Conservation (phyloP, 2,329 filamentous ascomycete genomes). For the Cercospora beticola region DNA sequence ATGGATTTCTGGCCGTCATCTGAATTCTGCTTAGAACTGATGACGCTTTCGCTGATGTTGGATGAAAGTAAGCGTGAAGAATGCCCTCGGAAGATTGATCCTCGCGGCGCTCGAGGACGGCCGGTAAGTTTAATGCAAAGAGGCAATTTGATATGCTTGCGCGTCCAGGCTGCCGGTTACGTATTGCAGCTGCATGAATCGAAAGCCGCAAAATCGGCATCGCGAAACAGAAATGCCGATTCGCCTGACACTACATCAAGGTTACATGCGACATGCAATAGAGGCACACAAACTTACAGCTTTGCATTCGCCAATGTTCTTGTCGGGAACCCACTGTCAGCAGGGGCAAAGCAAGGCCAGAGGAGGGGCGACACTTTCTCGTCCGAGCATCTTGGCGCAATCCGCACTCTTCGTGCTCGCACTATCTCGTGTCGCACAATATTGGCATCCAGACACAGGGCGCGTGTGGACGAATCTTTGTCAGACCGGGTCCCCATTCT, state of each 20-base stretch:
- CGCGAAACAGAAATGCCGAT: background rate
- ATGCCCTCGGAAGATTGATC: background rate
- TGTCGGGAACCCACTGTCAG: background rate
- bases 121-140: background rate
- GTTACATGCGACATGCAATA: background rate
- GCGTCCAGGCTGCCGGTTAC: background rate
- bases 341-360: background rate
- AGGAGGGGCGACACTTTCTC: background rate
- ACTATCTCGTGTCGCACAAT: constrained; percentile 7
- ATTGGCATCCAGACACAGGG: background rate
- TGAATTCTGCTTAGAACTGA: background rate
- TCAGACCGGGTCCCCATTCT: constrained; percentile 11
- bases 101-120: background rate
- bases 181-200: constrained; percentile 1
- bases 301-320: background rate
- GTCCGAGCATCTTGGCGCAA: background rate
- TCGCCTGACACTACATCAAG: background rate
- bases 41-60: background rate
- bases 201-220: constrained; percentile 5
- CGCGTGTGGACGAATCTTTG: background rate
- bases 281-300: background rate
- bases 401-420: background rate
- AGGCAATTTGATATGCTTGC: background rate
- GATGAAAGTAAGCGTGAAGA: background rate
- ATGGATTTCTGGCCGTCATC: background rate